Base-by-base conservation (phyloP, 768 basidiomycete species). In the Kwoniella sp. region DNA sequence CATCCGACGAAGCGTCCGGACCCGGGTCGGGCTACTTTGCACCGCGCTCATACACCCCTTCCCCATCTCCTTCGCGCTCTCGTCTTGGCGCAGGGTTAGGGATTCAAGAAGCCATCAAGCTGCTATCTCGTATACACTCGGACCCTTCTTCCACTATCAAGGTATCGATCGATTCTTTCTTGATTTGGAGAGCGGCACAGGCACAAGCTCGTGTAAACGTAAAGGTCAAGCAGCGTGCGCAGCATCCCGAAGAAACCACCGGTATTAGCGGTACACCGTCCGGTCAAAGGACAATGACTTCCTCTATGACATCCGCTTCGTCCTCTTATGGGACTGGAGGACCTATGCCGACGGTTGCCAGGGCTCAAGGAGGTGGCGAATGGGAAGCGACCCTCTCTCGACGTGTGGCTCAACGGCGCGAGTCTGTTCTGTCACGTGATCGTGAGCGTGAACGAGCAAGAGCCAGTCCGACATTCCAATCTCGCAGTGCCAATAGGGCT, bases 371-470 rank as follows among this genome's bases (percentile, higher is more conserved):
- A 2, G 71, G 73, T n/a, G 75, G 72, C 15, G 75, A 77, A 51
- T 77, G 75, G 75, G 75, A 77, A 67, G 75, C 75, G 0, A 68
- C 58, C 7, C 58, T 77, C 4, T 68, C 65, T 12, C 52, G 75
- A 22, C 63, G 75, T 19, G 47, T 77, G 6, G 75, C 75, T 2
- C 67, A 70, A 49, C 63, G 73, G 25, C 62, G 70, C 27, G 68
- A 71, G 36, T 53, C 56, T 21, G 69, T 26, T 44, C 15, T 19
- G 13, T 5, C 13, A 21, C 21, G 60, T 27, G 40, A 47, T 22
- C 36, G 60, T 27, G 40, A 47, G 13, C 36, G 22, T 30, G 44
- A 46, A 24, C 44, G 36, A 24, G 36, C 48, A 27, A 47, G 56
- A n/a, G 47, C 33, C 10, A 52, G 56, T 47, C 17, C 5, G 6